Percentiles rank a stretch among this genome's conserved stretches.
These are phyloP conservation scores for Austroboletus festivus DNA, from an alignment of 768 basidiomycete species.

Conservation along the genomic window DNA sequence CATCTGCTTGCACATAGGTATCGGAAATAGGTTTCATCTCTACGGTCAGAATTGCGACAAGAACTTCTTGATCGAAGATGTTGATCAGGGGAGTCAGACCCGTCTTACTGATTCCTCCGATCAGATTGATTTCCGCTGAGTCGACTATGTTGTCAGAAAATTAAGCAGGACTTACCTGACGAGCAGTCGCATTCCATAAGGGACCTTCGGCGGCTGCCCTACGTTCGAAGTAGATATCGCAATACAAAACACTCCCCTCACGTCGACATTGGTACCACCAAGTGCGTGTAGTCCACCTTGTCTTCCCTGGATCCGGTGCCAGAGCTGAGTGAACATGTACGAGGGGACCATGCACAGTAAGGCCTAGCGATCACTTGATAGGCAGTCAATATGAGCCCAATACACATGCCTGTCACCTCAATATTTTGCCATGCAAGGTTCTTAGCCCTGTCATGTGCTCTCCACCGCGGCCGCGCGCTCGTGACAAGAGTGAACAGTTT, in stretches of 20 bases:
- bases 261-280: slow-evolving; percentile 98
- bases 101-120: slow-evolving; percentile 96
- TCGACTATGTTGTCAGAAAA: background rate
- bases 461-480: slow-evolving; percentile 67
- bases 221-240: background rate
- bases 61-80: too few species aligned
- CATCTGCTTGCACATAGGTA: slow-evolving; percentile 92
- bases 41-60: slow-evolving; percentile 91
- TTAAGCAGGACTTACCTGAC: slow-evolving; percentile 48
- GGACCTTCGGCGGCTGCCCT: slow-evolving; percentile 82
- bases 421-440: slow-evolving; percentile 98
- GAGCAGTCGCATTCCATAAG: slow-evolving; percentile 98
- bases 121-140: slow-evolving; percentile 94
- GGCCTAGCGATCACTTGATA: slow-evolving; percentile 50
- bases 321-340: slow-evolving; percentile 91
- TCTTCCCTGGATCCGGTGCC: slow-evolving; percentile 88
- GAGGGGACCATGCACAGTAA: slow-evolving; percentile 91
- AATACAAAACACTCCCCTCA: slow-evolving; percentile 56
- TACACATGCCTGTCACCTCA: slow-evolving; percentile 46
- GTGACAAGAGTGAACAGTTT: slow-evolving; percentile 85
- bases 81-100: too few species aligned
- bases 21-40: slow-evolving; percentile 95
- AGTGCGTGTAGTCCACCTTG: slow-evolving; percentile 86
- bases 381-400: background rate
- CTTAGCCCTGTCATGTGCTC: slow-evolving; percentile 83